Base-by-base conservation (phyloP, 129 eudicot genomes). In the Flaveria ramosissima region DNA sequence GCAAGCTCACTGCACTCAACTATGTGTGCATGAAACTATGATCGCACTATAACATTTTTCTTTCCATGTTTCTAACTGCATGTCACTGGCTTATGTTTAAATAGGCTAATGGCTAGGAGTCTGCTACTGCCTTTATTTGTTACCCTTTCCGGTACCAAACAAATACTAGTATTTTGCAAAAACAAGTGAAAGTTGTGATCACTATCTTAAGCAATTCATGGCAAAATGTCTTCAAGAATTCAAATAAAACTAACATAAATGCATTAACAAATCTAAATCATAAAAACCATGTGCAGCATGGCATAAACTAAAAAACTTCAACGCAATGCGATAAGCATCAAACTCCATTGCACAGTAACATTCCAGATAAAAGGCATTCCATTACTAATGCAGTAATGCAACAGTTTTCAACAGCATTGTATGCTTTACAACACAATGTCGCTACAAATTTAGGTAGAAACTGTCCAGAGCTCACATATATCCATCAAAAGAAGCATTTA, bases 381-480 rank as follows among this genome's bases (percentile, higher is more conserved):
- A 45, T 46, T 1, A 71, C 39, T 17, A 20, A 66, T 52, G 65
- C 74, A 45, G 13, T 11, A 45, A 36, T 36, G 41, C 41, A 76
- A 66, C 67, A 36, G 53, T 11, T 56, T 36, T 42, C 2, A 30
- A 47, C 83, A 78, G 10, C 72, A 71, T 47, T 71, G n/a, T 10
- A 21, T 16, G 48, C 0, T 43, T 75, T 36, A 79, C 19, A 47
- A 9, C 75, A 73, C 48, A 83, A 78, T 83, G 78, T 75, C 42
- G 81, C 78, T 17, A 14, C 70, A 78, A 23, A 61, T 61, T 61
- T 32, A 70, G 7, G 50, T 47, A 62, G 68, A 43, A 67, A 32
- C 48, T 36, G 67, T 39, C 26, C 43, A 43, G 14, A 68, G 4
- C 60, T 17, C 41, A 56, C 21, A 74, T 0, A 55, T 10, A 32